Base-by-base conservation (phyloP, 257 asterid genomes). In the Salvia hispanica region DNA sequence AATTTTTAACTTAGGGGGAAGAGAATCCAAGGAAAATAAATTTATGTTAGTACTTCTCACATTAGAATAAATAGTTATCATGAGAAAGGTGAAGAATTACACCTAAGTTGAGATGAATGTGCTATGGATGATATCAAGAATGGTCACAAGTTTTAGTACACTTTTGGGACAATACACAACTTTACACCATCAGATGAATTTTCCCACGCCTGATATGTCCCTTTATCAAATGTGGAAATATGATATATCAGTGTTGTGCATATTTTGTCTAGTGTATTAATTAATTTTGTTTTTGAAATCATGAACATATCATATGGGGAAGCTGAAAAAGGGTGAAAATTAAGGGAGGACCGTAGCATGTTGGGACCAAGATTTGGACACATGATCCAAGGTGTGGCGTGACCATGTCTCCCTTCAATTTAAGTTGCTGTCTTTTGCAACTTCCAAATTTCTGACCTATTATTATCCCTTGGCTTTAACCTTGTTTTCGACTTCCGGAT, bases 371-470 rank as follows among this genome's bases (percentile, higher is more conserved):
- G 84, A 82, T 72, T 76, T 75, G 68, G 86, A 86, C 97, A 86
- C 96, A 80, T 83, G 97, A 91, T 86, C 95, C 96, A 81, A 91
- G 89, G 87, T 57, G 50, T 73, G 82, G 88, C 82, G 81, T 86
- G 87, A 74, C 75, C 61, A 74, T 77, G 82, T 75, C 82, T 25
- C 79, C 83, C 78, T 72, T 75, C 75, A 74, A 74, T 66, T 58
- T 75, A 76, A 28, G 74, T 73, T 67, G 34, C 74, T 67, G 75
- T 81, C 82, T 54, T 72, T 72, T 34, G 71, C 62, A 54, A 71
- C 54, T 69, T 73, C 54, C 52, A 55, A 60, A 25, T 69, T 45
- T 34, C 45, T 61, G 52, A 57, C 71, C 80, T 74, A 37, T 72
- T 74, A 37, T 72, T 21, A 58, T 6, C 44, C 70, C 18, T 60